Evolutionary conservation across 805 yeast genomes (phyloP), one percentile per base, ranked within the genome.

Genomic region (Teunomyces kruisii): DNA sequence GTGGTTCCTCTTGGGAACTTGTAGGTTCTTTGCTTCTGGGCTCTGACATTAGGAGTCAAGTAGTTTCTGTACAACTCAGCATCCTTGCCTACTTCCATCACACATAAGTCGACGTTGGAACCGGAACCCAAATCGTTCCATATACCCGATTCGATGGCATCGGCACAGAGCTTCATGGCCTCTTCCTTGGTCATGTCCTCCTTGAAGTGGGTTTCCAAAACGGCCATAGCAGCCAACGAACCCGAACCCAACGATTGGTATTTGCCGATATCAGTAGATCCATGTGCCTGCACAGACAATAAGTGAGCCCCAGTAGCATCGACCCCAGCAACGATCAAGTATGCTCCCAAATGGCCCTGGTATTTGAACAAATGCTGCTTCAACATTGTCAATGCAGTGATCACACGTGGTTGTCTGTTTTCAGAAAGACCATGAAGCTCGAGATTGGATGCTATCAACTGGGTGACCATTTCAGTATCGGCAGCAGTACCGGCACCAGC

Each of bases 401-500:
- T 91, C 36, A 94, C 98, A 56, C 99, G 77, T 36, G 99, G 98
- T 56, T 83, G 81, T 55, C 98, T 82, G 48, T 83, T 83, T 28
- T 92, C 83, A 57, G 86, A 83, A 68, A 90, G 74, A 7, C 95
- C 75, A 67, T 92, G 99, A 50, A 94, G 74, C 68, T 94, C 99
- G 52, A 94, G 73, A 64, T 92, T 91, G 31, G 96, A 88, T 30
- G 89, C 81, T 55, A 90, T 90, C 61, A 94, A 76, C 66, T 90
- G 96, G 4, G 99, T 94, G 32, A 94, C 98, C 83, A 90, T 89
- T 66, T 94, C 98, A 9, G 97, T 94, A 65, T 94, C 99, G 6
- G 99, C 98, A 26, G 99, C 99, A n/a, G 99, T 94, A 67, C 99
- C 99, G 3, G 99, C 99, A 59, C 99, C 99, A 42, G 99, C 99